Evolutionary conservation across 768 basidiomycete species (phyloP).

Genomic region (Mycena pura): DNA sequence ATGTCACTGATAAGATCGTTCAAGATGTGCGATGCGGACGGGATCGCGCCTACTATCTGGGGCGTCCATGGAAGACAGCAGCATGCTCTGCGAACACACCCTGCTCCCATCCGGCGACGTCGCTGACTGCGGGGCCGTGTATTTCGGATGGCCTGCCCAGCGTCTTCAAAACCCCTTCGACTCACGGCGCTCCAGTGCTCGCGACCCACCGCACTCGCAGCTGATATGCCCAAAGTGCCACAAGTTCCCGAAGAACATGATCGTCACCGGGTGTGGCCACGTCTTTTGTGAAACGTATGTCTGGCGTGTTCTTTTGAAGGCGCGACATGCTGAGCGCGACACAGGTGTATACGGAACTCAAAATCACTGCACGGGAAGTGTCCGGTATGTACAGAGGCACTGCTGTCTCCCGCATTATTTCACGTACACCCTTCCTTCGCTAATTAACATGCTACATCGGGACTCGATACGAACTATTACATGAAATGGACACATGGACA

Average conservation of each 20-base stretch:
- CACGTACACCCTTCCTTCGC: too few relatives aligned
- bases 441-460: too few relatives aligned
- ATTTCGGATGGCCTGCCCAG: conserved; percentile 53
- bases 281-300: too few relatives aligned
- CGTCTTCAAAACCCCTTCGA: conserved; percentile 28
- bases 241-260: conserved; percentile 35
- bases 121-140: conserved; percentile 46
- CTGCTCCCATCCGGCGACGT: conserved; percentile 54
- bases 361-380: too few relatives aligned
- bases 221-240: conserved; percentile 38
- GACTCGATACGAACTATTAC: too few relatives aligned
- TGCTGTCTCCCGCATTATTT: too few relatives aligned
- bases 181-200: conserved; percentile 8
- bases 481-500: too few relatives aligned
- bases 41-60: conserved; percentile 55
- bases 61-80: conserved; percentile 55
- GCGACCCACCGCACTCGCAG: too few relatives aligned
- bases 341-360: too few relatives aligned
- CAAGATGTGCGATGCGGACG: conserved; percentile 48
- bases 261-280: conserved; percentile 37
- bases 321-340: too few relatives aligned
- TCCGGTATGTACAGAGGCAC: too few relatives aligned
- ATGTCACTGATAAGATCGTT: background rate
- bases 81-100: conserved; percentile 55
- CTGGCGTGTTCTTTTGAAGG: too few relatives aligned